Evolutionary conservation across 164 flowering plant genomes (phyloP).

Genomic region (Vitis rupestris): DNA sequence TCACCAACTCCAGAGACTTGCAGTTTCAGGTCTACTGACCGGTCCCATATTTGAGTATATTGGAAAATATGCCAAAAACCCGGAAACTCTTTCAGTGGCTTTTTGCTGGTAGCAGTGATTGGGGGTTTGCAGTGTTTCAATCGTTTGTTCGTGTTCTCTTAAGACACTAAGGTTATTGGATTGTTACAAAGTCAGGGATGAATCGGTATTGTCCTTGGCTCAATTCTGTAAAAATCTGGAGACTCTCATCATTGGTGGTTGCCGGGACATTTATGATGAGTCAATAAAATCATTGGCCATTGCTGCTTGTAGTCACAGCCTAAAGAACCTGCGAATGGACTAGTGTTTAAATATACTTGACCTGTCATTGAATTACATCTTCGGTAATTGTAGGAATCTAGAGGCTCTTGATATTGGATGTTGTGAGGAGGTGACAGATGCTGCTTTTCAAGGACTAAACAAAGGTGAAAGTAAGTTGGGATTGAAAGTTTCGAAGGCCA

Average conservation of each 20-base stretch:
- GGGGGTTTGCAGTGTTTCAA: conserved; percentile 60
- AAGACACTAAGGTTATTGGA: conserved; percentile 69
- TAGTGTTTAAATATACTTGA: conserved; percentile 86
- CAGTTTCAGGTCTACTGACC: no score
- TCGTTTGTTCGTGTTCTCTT: conserved; percentile 63
- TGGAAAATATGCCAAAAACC: no score
- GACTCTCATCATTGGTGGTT: conserved; percentile 81
- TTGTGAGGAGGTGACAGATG: conserved; percentile 86
- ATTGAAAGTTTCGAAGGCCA: conserved; percentile 66
- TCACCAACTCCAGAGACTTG: no score
- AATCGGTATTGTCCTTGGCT: conserved; percentile 60
- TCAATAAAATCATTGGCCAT: conserved; percentile 55
- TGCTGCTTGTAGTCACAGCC: conserved; percentile 43
- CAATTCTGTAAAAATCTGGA: conserved; percentile 70
- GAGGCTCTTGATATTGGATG: conserved; percentile 82
- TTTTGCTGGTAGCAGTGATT: no score
- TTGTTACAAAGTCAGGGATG: conserved; percentile 74
- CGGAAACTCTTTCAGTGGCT: no score
- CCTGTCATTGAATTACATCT: conserved; percentile 53
- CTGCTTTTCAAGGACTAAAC: conserved; percentile 54
- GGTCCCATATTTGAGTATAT: no score
- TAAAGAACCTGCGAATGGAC: conserved; percentile 77
- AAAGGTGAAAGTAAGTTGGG: conserved; percentile 28
- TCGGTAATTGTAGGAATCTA: conserved; percentile 56
- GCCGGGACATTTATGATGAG: conserved; percentile 60